These are phyloP conservation scores for Xylaria sp. DNA, from an alignment of 2,329 filamentous ascomycete species.

Conservation along the genomic window DNA sequence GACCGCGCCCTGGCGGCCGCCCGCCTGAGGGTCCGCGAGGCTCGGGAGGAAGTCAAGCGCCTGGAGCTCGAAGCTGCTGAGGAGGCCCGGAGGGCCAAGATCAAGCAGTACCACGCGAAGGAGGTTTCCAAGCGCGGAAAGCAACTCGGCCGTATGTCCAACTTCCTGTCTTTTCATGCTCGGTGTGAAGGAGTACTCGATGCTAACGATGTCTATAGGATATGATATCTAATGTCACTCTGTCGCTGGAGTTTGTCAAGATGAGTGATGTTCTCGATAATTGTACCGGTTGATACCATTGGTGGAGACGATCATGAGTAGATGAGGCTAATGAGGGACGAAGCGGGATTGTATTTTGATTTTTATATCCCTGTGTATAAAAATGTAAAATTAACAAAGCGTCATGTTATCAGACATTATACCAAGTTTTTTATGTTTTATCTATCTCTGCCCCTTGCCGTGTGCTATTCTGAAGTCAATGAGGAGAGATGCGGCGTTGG, in stretches of 20 bases:
- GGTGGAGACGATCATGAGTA: background rate
- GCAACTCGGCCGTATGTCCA: conserved; percentile 72
- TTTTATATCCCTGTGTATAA: background rate
- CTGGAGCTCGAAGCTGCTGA: conserved; percentile 74
- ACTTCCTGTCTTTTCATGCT: conserved; percentile 1
- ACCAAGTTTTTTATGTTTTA: conserved; percentile 3
- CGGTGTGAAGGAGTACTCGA: background rate
- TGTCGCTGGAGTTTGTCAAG: background rate
- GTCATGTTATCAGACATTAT: conserved; percentile 20
- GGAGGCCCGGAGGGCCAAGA: conserved; percentile 72
- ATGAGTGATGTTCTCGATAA: background rate
- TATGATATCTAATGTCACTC: conserved; percentile 24
- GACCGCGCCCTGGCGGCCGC: conserved; percentile 71
- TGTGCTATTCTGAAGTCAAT: background rate
- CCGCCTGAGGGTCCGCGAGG: conserved; percentile 68
- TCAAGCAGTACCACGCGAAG: conserved; percentile 74
- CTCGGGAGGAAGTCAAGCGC: conserved; percentile 70
- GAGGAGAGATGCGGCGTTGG: background rate
- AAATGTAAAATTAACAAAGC: background rate
- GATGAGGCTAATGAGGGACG: conserved; percentile 6
- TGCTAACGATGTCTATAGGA: conserved; percentile 29
- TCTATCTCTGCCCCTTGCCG: background rate
- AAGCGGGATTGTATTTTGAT: conserved; percentile 7
- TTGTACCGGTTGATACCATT: background rate
- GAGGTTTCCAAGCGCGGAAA: conserved; percentile 76